A percentile compares a stretch with the other conserved stretches of the same genome.
Conservation (phyloP, 441 rosid species). For the Erodium moschatum region DNA sequence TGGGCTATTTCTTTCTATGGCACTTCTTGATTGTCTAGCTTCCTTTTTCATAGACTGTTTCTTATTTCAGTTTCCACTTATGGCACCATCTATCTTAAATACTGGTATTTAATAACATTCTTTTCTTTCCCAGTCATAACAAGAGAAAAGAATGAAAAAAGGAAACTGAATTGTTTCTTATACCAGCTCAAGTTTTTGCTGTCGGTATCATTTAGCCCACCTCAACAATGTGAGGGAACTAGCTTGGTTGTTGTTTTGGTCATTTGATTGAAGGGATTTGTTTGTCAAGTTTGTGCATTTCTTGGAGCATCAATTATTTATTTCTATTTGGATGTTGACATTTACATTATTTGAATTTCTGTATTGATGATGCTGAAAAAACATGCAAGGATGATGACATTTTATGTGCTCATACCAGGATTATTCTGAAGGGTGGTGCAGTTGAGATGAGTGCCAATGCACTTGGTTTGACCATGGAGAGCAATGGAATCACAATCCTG, state of each 20-base stretch:
- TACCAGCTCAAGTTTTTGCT: neutral
- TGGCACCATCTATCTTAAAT: neutral
- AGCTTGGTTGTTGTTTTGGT: neutral
- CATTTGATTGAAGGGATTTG: neutral
- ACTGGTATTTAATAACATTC: neutral
- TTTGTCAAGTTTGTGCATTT: neutral
- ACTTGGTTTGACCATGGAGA: slow-evolving; percentile 88
- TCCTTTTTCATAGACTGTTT: neutral
- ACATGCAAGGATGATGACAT: slow-evolving; percentile 18
- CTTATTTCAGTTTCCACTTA: neutral
- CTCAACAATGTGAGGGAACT: neutral
- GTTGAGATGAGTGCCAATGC: slow-evolving; percentile 72
- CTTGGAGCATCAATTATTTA: neutral
- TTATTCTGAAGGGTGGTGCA: slow-evolving; percentile 61
- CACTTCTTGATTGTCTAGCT: neutral
- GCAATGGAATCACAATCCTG: slow-evolving; percentile 84
- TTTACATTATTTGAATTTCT: neutral
- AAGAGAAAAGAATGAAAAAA: neutral
- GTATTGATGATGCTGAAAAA: slow-evolving; percentile 12
- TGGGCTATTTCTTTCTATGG: neutral
- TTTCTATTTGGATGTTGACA: neutral
- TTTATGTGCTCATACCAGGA: slow-evolving; percentile 36
- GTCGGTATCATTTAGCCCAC: neutral
- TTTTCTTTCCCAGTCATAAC: neutral
- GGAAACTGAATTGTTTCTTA: neutral